Percentiles rank a stretch among this genome's conserved stretches.
phyloP scores from a whole-genome alignment of 2,329 filamentous ascomycete genomes.

The Blumeria graminis region DNA sequence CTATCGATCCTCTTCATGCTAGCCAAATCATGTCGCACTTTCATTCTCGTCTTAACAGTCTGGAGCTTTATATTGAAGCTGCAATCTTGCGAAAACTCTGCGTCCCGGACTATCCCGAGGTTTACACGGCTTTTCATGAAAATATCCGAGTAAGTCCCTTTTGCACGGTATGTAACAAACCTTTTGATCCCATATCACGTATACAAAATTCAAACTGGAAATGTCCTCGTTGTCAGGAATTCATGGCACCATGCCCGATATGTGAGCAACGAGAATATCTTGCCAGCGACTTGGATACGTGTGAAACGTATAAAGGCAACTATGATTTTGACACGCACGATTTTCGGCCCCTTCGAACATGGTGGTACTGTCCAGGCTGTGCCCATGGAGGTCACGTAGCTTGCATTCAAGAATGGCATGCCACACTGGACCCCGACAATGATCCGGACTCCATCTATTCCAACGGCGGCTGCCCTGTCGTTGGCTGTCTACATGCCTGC shows the following conservation, averaged over 20 bases:
- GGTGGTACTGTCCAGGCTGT: conserved; percentile 41
- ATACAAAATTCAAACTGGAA: conserved; percentile 24
- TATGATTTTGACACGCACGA: not conserved
- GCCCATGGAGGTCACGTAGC: conserved; percentile 36
- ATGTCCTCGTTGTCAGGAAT: conserved; percentile 30
- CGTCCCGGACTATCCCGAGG: conserved; percentile 25
- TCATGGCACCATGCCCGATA: conserved; percentile 32
- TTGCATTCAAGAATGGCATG: conserved; percentile 36
- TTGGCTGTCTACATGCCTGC: conserved; percentile 39
- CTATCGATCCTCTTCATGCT: conserved; percentile 32
- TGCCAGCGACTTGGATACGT: not conserved
- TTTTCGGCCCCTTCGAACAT: conserved; percentile 14
- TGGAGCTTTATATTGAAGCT: conserved; percentile 35
- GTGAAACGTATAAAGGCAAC: not conserved
- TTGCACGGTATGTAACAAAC: conserved; percentile 31
- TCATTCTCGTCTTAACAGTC: conserved; percentile 31
- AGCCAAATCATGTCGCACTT: conserved; percentile 32
- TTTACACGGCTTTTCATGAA: conserved; percentile 30
- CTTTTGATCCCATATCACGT: conserved; percentile 19
- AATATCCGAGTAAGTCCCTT: conserved; percentile 28
- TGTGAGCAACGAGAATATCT: conserved; percentile 23
- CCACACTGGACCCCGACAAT: conserved; percentile 9
- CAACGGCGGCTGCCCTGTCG: conserved; percentile 37
- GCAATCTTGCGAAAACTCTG: conserved; percentile 36
- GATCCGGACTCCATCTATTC: conserved; percentile 16